These are phyloP conservation scores for Tricholomella constricta DNA, from an alignment of 768 basidiomycete genomes.

Conservation along the genomic window DNA sequence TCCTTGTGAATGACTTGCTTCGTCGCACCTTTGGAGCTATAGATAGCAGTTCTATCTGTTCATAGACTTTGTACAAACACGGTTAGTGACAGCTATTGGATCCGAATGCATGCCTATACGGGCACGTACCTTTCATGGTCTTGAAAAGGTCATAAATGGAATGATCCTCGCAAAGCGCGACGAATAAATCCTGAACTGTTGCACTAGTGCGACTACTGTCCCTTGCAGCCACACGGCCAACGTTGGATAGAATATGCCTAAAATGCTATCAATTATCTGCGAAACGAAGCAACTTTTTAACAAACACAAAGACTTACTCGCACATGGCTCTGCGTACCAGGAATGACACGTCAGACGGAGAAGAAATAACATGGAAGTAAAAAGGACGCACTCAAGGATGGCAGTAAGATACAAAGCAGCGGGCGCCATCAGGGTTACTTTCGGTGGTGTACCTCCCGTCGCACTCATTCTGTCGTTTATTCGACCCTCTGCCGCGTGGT, in stretches of 20 bases:
- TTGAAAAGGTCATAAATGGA: slow-evolving; percentile 83
- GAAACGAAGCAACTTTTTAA: slow-evolving; percentile 1
- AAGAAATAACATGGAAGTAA: slow-evolving; percentile 14
- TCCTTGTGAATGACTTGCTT: slow-evolving; percentile 69
- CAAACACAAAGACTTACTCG: slow-evolving; percentile 60
- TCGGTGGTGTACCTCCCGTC: slow-evolving; percentile 52
- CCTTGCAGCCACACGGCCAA: slow-evolving; percentile 81
- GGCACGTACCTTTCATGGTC: slow-evolving; percentile 76
- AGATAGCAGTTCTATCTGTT: slow-evolving; percentile 72
- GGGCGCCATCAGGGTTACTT: slow-evolving; percentile 64
- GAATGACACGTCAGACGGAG: slow-evolving; percentile 28
- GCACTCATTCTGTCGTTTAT: slow-evolving; percentile 63
- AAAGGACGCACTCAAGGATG: slow-evolving; percentile 80
- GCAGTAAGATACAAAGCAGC: slow-evolving; percentile 91
- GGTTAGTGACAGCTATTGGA: neutral
- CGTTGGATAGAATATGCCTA: slow-evolving; percentile 83
- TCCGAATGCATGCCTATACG: neutral
- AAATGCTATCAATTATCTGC: slow-evolving; percentile 4
- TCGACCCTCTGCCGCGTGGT: slow-evolving; percentile 61
- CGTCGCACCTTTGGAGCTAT: slow-evolving; percentile 58
- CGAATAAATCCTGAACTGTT: slow-evolving; percentile 79
- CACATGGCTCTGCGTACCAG: slow-evolving; percentile 64
- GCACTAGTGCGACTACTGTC: slow-evolving; percentile 82
- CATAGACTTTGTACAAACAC: slow-evolving; percentile 56
- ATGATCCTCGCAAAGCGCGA: slow-evolving; percentile 89